Conservation (phyloP, 306 rosid genomes). For the Neltuma alba region DNA sequence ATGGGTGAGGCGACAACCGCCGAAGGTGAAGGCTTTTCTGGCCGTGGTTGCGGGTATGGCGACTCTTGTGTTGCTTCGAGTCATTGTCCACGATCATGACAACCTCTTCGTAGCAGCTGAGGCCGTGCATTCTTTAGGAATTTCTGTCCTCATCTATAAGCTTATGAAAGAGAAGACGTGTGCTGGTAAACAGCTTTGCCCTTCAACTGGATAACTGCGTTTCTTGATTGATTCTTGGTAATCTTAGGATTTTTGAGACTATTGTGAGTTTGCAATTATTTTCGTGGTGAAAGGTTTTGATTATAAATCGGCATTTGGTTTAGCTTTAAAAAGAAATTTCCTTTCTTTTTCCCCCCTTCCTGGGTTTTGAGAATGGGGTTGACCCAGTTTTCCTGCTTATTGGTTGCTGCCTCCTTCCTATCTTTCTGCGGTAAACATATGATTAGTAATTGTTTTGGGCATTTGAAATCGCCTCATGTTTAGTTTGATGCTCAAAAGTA, state of each 20-base stretch:
- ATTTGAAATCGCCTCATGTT: neutral
- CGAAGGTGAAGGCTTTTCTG: slow-evolving; percentile 86
- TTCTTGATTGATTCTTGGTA: neutral
- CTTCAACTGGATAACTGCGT: neutral
- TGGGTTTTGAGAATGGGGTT: neutral
- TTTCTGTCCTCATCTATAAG: slow-evolving; percentile 83
- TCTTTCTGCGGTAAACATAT: neutral
- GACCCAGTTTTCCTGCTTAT: neutral
- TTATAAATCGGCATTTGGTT: neutral
- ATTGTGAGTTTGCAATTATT: neutral
- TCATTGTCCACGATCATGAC: slow-evolving; percentile 87
- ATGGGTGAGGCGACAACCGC: slow-evolving; percentile 89
- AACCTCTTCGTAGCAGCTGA: slow-evolving; percentile 93
- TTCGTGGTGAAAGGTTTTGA: neutral
- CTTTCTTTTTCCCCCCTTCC: neutral
- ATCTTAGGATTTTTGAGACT: neutral
- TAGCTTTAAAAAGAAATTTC: neutral
- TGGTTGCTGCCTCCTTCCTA: neutral
- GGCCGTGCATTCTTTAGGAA: slow-evolving; percentile 89
- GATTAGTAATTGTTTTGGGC: neutral
- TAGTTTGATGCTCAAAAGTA: slow-evolving; percentile 16
- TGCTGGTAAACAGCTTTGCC: slow-evolving; percentile 53
- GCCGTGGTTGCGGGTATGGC: slow-evolving; percentile 87
- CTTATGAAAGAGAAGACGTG: slow-evolving; percentile 92
- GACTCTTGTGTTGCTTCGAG: slow-evolving; percentile 76